Conservation (phyloP, 2,329 filamentous ascomycete species). For the Lojkania enalia region DNA sequence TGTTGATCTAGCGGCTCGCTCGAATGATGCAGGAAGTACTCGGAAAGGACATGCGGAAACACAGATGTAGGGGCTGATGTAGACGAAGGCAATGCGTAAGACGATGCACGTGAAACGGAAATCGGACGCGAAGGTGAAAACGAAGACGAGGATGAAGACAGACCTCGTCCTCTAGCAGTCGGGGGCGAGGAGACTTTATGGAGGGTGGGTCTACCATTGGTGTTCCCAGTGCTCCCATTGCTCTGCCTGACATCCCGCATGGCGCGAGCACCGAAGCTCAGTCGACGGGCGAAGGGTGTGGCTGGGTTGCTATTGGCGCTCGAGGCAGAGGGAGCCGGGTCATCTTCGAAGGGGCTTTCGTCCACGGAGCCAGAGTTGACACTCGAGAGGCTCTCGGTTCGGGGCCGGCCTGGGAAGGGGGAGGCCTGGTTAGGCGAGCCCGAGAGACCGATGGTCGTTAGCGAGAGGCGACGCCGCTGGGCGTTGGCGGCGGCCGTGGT, state of each 20-base stretch:
- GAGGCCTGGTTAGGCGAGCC: constrained; percentile 49
- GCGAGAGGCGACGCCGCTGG: constrained; percentile 53
- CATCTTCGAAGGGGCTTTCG: constrained; percentile 60
- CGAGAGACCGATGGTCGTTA: constrained; percentile 54
- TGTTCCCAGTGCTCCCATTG: constrained; percentile 56
- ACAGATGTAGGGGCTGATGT: constrained; percentile 27
- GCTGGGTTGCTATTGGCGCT: constrained; percentile 63
- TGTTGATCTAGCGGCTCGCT: constrained; percentile 48
- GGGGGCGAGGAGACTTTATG: constrained; percentile 55
- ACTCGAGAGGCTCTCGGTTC: constrained; percentile 54
- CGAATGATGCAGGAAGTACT: constrained; percentile 36
- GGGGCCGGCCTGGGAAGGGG: constrained; percentile 45
- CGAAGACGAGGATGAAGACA: constrained; percentile 53
- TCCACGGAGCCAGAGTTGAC: constrained; percentile 53
- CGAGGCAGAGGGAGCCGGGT: constrained; percentile 53
- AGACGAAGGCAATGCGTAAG: constrained; percentile 23
- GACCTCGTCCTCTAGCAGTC: constrained; percentile 61
- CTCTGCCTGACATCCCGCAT: constrained; percentile 69
- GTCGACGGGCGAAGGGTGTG: constrained; percentile 78
- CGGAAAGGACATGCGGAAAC: constrained; percentile 33
- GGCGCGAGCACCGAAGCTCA: constrained; percentile 87
- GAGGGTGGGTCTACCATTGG: constrained; percentile 64
- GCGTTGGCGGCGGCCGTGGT: constrained; percentile 54
- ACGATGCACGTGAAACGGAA: constrained; percentile 26
- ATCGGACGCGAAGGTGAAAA: constrained; percentile 29